Percentiles rank a stretch among this genome's conserved stretches.
These are phyloP conservation scores for Nosema bombycis DNA, from an alignment of 371 early-diverging fungal species.

Conservation along the genomic window DNA sequence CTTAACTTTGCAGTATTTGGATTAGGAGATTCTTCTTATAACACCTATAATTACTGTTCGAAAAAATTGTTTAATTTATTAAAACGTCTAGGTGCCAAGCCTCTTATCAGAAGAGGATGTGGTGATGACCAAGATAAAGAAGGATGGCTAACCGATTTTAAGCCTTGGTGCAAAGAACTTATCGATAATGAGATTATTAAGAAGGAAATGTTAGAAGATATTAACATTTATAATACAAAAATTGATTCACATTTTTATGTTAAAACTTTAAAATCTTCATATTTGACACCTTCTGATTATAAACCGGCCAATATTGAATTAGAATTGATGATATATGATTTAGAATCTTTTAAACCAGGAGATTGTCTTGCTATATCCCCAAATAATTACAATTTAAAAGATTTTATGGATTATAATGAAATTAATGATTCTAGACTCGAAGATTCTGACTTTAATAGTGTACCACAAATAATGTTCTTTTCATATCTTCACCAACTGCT, in stretches of 20 bases:
- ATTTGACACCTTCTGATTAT: conserved; percentile 36
- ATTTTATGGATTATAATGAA: conserved; percentile 38
- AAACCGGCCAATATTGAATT: conserved; percentile 47
- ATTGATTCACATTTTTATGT: background rate
- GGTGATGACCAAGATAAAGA: conserved; percentile 91
- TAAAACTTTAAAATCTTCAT: background rate
- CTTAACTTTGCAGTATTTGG: conserved; percentile 61
- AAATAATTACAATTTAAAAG: conserved; percentile 42
- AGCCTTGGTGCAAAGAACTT: conserved; percentile 21
- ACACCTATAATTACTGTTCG: conserved; percentile 77
- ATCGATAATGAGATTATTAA: background rate
- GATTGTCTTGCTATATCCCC: conserved; percentile 60
- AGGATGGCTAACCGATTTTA: conserved; percentile 68
- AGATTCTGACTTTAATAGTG: conserved; percentile 51
- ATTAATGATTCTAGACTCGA: conserved; percentile 10
- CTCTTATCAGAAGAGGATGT: conserved; percentile 72
- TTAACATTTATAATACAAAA: conserved; percentile 4
- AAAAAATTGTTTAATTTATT: conserved; percentile 81
- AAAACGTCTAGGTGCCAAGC: conserved; percentile 75
- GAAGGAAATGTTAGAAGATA: background rate
- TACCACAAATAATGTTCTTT: conserved; percentile 52
- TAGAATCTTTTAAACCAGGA: conserved; percentile 51
- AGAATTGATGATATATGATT: conserved; percentile 49
- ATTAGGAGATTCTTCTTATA: conserved; percentile 63
- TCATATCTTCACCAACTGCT: conserved; percentile 1